phyloP scores from a whole-genome alignment of 108 stramenopile species.

The Skeletonema costatum region DNA sequence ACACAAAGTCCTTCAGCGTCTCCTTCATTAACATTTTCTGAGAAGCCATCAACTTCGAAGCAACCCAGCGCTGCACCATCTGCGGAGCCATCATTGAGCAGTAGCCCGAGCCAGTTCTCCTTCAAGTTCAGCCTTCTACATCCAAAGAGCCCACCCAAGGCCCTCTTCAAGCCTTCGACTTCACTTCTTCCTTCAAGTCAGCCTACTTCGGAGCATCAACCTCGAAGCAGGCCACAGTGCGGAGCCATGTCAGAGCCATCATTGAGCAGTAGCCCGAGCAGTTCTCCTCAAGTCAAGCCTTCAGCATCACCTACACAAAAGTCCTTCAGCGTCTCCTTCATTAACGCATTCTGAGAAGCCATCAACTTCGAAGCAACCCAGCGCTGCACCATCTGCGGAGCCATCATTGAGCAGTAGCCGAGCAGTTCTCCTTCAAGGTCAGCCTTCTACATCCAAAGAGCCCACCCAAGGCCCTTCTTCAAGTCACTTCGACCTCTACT shows the following conservation, averaged over 20 bases:
- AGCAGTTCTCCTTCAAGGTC: background rate
- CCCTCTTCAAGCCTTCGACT: background rate
- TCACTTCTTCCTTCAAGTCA: background rate
- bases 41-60: background rate
- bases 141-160: background rate
- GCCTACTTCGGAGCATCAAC: background rate
- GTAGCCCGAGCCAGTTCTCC: background rate
- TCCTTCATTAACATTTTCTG: conserved; percentile 12
- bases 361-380: background rate
- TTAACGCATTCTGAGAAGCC: background rate
- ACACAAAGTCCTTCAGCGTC: conserved; percentile 3
- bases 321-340: conserved; percentile 10
- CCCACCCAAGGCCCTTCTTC: background rate
- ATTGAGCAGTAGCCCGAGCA: background rate
- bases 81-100: background rate
- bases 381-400: background rate
- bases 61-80: background rate
- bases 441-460: background rate
- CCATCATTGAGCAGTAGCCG: background rate
- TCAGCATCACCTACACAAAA: conserved; percentile 2
- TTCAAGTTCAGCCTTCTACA: background rate
- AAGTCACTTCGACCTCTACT: background rate
- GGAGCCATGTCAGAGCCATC: no score
- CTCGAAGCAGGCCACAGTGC: background rate
- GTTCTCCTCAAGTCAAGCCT: conserved; percentile 8